Percentiles rank a stretch among this genome's conserved stretches.
Conservation (phyloP, 768 basidiomycete species). For the Termitomyces sp. region DNA sequence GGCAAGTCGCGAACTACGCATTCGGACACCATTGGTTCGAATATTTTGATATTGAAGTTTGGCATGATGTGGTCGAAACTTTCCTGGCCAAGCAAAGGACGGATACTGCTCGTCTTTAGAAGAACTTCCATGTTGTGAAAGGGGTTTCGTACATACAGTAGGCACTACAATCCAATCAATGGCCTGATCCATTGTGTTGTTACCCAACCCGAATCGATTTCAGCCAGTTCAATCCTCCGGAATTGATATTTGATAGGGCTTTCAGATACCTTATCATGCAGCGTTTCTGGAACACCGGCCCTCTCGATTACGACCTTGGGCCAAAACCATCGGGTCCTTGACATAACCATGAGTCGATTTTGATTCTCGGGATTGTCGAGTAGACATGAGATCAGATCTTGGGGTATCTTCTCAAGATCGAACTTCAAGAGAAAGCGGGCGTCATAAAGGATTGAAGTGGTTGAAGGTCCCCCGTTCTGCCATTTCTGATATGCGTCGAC, state of each 20-base stretch:
- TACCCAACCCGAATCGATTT: constrained; percentile 36
- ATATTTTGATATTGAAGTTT: constrained; percentile 40
- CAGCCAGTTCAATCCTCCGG: background rate
- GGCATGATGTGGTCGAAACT: constrained; percentile 33
- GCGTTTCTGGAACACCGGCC: background rate
- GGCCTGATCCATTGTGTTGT: constrained; percentile 37
- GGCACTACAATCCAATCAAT: constrained; percentile 29
- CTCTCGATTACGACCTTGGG: constrained; percentile 38
- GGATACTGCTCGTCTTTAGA: constrained; percentile 8
- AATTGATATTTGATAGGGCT: background rate
- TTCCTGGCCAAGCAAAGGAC: constrained; percentile 22
- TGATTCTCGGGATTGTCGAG: constrained; percentile 7
- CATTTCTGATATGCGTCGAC: constrained; percentile 11
- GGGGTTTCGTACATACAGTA: background rate
- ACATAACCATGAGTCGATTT: constrained; percentile 29
- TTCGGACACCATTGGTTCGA: constrained; percentile 47
- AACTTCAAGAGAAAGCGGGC: constrained; percentile 58
- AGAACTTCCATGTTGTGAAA: no score
- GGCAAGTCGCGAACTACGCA: constrained; percentile 32
- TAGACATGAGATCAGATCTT: constrained; percentile 27
- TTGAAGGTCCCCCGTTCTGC: constrained; percentile 15
- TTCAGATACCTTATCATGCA: constrained; percentile 17
- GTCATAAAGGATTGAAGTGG: constrained; percentile 54
- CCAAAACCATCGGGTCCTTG: constrained; percentile 44
- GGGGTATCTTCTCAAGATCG: constrained; percentile 39